phyloP scores from a whole-genome alignment of 306 rosid genomes.

The Prosopis cineraria region DNA sequence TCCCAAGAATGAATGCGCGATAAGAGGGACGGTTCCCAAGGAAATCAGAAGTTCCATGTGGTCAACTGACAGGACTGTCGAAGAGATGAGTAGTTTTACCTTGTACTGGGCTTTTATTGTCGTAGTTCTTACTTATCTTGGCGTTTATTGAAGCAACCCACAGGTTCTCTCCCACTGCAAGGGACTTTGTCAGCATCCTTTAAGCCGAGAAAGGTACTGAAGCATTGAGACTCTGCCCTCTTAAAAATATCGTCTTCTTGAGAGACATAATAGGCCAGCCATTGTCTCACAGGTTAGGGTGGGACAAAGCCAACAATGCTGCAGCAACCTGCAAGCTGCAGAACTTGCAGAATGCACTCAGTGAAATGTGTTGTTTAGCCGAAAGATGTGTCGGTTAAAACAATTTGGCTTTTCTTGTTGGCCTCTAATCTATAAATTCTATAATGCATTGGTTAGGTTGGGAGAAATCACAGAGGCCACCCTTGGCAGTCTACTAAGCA shows the following conservation, averaged over 20 bases:
- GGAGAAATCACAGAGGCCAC: not conserved
- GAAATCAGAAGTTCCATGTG: not conserved
- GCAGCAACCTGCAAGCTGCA: not conserved
- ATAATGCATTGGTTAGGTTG: not conserved
- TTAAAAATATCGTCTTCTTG: not conserved
- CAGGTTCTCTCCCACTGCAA: not conserved
- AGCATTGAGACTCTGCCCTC: not conserved
- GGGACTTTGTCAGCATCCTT: not conserved
- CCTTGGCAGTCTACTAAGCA: not conserved
- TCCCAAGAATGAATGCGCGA: not conserved
- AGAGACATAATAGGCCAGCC: not conserved
- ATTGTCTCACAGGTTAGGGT: not conserved
- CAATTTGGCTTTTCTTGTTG: not conserved
- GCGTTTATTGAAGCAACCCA: not conserved
- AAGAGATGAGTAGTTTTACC: not conserved
- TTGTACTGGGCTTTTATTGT: no score
- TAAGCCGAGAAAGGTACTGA: not conserved
- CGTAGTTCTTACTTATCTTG: not conserved
- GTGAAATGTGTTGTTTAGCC: not conserved
- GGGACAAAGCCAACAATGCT: not conserved
- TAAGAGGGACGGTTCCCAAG: not conserved
- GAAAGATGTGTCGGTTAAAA: not conserved
- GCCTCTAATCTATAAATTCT: not conserved
- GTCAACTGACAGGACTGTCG: not conserved
- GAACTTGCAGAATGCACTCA: not conserved